These are phyloP conservation scores for Favolaschia claudopus DNA, from an alignment of 768 basidiomycete species.

Conservation along the genomic window DNA sequence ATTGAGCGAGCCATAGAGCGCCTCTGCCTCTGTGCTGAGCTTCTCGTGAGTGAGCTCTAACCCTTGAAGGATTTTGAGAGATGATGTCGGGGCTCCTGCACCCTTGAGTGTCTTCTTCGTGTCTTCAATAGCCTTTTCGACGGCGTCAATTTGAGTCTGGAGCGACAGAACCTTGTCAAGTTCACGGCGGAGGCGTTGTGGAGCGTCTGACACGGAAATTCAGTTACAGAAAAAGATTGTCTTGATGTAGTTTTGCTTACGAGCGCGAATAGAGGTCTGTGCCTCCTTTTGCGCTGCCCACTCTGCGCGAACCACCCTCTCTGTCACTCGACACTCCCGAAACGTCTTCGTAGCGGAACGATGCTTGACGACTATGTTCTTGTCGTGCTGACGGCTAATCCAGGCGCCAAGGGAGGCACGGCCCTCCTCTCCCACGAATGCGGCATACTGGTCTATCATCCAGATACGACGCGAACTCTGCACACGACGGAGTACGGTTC, in stretches of 20 bases:
- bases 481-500: no score
- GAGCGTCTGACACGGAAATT: slow-evolving; percentile 34
- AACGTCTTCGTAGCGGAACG: slow-evolving; percentile 25
- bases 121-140: slow-evolving; percentile 31
- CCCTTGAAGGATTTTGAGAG: slow-evolving; percentile 22
- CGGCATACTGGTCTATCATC: slow-evolving; percentile 42
- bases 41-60: slow-evolving; percentile 30
- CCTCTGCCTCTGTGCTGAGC: slow-evolving; percentile 35
- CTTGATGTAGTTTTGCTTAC: slow-evolving; percentile 35
- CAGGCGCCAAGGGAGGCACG: slow-evolving; percentile 41
- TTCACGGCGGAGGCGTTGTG: slow-evolving; percentile 39
- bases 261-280: slow-evolving; percentile 36
- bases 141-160: slow-evolving; percentile 35
- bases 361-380: slow-evolving; percentile 22
- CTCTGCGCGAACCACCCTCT: slow-evolving; percentile 33
- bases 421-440: slow-evolving; percentile 33
- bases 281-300: slow-evolving; percentile 42
- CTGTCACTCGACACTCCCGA: slow-evolving; percentile 20
- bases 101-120: slow-evolving; percentile 15
- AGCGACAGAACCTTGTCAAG: slow-evolving; percentile 39
- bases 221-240: no score
- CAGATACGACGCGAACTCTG: slow-evolving; percentile 33
- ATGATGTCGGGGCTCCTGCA: neutral
- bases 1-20: slow-evolving; percentile 41
- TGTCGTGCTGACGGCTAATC: slow-evolving; percentile 31